phyloP scores from a whole-genome alignment of 495 filamentous ascomycete genomes.

The Aspergillus sparsus region DNA sequence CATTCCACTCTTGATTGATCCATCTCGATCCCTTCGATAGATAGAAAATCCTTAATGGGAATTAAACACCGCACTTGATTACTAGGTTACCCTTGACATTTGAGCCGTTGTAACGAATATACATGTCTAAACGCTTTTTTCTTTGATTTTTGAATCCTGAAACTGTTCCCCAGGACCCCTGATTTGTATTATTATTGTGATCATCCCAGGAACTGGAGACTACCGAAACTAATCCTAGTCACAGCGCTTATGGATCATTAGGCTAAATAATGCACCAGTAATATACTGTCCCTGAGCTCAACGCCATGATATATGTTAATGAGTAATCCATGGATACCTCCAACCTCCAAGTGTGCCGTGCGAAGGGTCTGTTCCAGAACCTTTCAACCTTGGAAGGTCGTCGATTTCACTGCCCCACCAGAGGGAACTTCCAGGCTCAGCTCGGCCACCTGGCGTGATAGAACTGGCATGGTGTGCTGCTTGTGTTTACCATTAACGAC shows the following conservation, averaged over 20 bases:
- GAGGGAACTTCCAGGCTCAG: not conserved
- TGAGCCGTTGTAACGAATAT: too few species aligned
- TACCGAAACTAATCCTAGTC: too few species aligned
- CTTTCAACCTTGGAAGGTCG: not conserved
- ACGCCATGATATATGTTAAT: not conserved
- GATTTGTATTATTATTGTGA: not conserved
- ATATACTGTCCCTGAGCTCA: not conserved
- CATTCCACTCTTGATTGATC: too few species aligned
- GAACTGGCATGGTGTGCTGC: too few species aligned
- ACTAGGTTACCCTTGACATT: too few species aligned
- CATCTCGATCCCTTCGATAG: too few species aligned
- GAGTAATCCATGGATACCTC: not conserved
- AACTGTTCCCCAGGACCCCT: conserved; percentile 6
- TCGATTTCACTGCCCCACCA: not conserved
- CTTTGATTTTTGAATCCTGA: not conserved
- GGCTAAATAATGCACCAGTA: not conserved
- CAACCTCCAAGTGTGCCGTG: not conserved
- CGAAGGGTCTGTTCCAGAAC: not conserved
- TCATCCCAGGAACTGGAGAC: not conserved
- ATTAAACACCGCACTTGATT: too few species aligned
- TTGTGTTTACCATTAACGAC: too few species aligned
- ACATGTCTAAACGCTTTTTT: too few species aligned
- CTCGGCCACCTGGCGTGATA: not conserved
- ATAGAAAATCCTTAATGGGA: too few species aligned
- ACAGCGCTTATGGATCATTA: not conserved